A percentile compares a stretch with the other conserved stretches of the same genome.
phyloP scores from a whole-genome alignment of 2,329 filamentous ascomycete genomes.

The Fusarium subglutinans region DNA sequence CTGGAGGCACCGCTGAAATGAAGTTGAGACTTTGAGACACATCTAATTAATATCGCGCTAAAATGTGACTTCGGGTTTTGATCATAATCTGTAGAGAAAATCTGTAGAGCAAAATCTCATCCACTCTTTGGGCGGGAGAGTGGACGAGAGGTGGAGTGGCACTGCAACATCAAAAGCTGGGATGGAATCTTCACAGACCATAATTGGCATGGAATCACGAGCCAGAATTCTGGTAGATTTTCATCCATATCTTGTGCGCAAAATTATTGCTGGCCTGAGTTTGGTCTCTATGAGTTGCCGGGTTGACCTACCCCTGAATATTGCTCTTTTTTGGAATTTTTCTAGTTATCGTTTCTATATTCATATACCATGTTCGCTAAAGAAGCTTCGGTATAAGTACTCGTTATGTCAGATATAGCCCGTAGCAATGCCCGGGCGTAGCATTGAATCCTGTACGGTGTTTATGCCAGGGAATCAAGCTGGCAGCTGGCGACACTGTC shows the following conservation, averaged over 20 bases:
- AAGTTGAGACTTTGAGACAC: background rate
- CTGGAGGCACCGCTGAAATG: background rate
- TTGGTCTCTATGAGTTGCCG: background rate
- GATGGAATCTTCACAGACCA: background rate
- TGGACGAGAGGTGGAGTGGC: background rate
- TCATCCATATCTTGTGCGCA: background rate
- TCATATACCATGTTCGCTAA: fast-evolving
- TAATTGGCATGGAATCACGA: background rate
- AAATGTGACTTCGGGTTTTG: background rate
- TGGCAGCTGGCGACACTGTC: slow-evolving; percentile 16
- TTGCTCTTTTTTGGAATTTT: background rate
- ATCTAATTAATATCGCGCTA: background rate
- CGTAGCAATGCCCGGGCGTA: background rate
- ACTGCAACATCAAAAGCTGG: background rate
- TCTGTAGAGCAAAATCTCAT: background rate
- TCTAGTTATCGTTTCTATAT: background rate
- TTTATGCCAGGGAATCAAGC: background rate
- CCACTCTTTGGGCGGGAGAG: background rate
- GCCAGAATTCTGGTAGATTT: fast-evolving
- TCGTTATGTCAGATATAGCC: too few species aligned
- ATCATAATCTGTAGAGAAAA: background rate
- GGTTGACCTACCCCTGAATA: background rate
- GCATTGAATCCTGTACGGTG: too few species aligned
- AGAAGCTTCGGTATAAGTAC: too few species aligned
- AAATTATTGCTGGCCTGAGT: too few species aligned